These are phyloP conservation scores for Petrea volubilis DNA, from an alignment of 257 asterid species.

Conservation along the genomic window DNA sequence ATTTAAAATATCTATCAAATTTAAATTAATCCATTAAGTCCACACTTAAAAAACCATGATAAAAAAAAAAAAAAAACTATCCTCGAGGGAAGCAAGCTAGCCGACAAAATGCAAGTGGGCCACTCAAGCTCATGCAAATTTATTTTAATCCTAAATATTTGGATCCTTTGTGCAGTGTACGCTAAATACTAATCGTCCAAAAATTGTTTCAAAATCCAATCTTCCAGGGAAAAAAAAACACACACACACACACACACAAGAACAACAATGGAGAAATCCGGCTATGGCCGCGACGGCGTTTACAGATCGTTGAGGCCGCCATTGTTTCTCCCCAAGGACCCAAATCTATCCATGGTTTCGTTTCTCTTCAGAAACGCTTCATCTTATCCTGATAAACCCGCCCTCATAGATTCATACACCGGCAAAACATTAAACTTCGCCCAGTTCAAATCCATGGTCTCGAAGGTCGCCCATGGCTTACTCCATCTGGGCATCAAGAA, in stretches of 20 bases:
- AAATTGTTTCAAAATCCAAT: neutral
- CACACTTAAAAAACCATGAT: too few relatives aligned
- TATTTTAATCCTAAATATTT: too few relatives aligned
- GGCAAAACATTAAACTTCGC: slow-evolving; percentile 50
- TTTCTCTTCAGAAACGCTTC: slow-evolving; percentile 76
- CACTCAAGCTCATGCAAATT: too few relatives aligned
- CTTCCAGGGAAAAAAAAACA: neutral
- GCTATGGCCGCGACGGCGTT: slow-evolving; percentile 87
- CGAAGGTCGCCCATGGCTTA: slow-evolving; percentile 57
- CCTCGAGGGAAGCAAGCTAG: too few relatives aligned
- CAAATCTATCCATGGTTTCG: slow-evolving; percentile 59
- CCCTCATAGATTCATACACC: slow-evolving; percentile 55
- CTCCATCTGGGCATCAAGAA: slow-evolving; percentile 61
- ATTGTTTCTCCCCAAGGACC: slow-evolving; percentile 44
- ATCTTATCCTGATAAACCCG: slow-evolving; percentile 63
- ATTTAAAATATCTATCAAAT: too few relatives aligned
- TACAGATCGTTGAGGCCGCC: slow-evolving; percentile 79
- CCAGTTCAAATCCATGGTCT: slow-evolving; percentile 58
- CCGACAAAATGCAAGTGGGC: too few relatives aligned
- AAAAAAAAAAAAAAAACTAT: too few relatives aligned
- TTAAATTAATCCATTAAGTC: too few relatives aligned
- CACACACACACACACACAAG: too few relatives aligned
- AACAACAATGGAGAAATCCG: slow-evolving; percentile 78
- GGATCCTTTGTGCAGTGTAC: too few relatives aligned
- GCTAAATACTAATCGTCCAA: neutral